phyloP scores from a whole-genome alignment of 2,329 filamentous ascomycete species.

The Lachnellula subtilissima region DNA sequence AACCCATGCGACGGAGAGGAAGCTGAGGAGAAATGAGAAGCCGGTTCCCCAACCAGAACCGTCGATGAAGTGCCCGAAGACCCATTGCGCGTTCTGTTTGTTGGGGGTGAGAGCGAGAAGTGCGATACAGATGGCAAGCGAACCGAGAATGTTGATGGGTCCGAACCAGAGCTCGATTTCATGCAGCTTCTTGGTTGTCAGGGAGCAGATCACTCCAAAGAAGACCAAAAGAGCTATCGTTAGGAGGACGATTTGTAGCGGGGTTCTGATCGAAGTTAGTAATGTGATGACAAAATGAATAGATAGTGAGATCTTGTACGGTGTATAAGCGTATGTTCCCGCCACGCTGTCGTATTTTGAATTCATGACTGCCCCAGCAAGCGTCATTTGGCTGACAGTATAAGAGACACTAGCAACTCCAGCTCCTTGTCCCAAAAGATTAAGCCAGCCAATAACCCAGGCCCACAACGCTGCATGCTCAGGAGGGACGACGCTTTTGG shows the following conservation, averaged over 20 bases:
- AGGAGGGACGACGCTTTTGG: conserved; percentile 57
- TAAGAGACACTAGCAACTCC: conserved; percentile 60
- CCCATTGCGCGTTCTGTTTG: conserved; percentile 53
- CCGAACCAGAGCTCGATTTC: conserved; percentile 60
- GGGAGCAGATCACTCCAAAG: conserved; percentile 56
- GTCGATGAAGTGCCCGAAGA: conserved; percentile 57
- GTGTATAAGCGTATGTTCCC: conserved; percentile 47
- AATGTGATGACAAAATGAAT: neutral
- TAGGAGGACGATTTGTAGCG: conserved; percentile 53
- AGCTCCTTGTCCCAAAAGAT: conserved; percentile 59
- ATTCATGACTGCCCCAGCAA: conserved; percentile 58
- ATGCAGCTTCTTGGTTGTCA: conserved; percentile 56
- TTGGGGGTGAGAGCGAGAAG: conserved; percentile 54
- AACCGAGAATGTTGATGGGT: conserved; percentile 59
- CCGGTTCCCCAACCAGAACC: conserved; percentile 58
- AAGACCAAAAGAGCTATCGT: conserved; percentile 49
- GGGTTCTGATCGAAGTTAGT: conserved; percentile 38
- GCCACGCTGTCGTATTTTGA: conserved; percentile 43
- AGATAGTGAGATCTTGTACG: conserved; percentile 39
- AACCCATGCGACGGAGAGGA: conserved; percentile 55
- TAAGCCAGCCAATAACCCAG: conserved; percentile 65
- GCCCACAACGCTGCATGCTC: conserved; percentile 58
- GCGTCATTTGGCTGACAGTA: conserved; percentile 58
- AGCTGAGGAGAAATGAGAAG: conserved; percentile 57
- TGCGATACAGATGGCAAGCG: conserved; percentile 54